Evolutionary conservation across 108 stramenopile species (phyloP), one percentile per base, ranked within the genome.

Genomic region (Nitzschia inconspicua): DNA sequence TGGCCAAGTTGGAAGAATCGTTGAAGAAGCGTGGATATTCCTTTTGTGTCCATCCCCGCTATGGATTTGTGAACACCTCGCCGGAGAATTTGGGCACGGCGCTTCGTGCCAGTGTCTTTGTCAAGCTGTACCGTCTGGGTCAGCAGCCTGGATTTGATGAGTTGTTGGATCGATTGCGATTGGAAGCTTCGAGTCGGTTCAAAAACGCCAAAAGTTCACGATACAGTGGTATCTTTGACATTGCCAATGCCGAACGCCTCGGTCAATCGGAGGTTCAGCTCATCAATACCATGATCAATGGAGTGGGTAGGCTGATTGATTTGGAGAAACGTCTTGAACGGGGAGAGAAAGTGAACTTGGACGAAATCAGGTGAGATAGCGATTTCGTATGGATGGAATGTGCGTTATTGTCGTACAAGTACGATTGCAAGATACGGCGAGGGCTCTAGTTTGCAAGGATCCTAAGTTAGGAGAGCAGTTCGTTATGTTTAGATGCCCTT

Each of bases 211-310:
- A 42, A n/a, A 3, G 22, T 19, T 23, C 57, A 44, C 40, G 31
- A 26, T 75, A 83, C 28, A 82, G 77, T 4, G 84, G 84, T 3
- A 73, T 85, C 3, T 95, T 88, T 57, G 94, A 95, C 50, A 85
- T 95, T 65, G 89, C 88, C 40, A 95, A 95, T 72, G 75, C 85
- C 26, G 86, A 93, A 36, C 76, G 91, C 14, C 75, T 95, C 35
- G 94, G 94, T 1, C 89, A 88, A 61, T 86, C 80, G 40, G 94
- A 95, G 70, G 90, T 95, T 4, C 84, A 95, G 61, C 68, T 93
- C 42, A 89, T 95, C 54, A 93, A 95, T 61, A 58, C 83, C 34
- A 95, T 95, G 94, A 91, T 95, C 31, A 88, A 93, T 26, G 94
- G 94, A 10, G 91, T 95, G 25, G 78, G 77, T 4, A 83, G 75